phyloP scores from a whole-genome alignment of 1,284 basidiomycete species.

The Coniophora puteana region DNA sequence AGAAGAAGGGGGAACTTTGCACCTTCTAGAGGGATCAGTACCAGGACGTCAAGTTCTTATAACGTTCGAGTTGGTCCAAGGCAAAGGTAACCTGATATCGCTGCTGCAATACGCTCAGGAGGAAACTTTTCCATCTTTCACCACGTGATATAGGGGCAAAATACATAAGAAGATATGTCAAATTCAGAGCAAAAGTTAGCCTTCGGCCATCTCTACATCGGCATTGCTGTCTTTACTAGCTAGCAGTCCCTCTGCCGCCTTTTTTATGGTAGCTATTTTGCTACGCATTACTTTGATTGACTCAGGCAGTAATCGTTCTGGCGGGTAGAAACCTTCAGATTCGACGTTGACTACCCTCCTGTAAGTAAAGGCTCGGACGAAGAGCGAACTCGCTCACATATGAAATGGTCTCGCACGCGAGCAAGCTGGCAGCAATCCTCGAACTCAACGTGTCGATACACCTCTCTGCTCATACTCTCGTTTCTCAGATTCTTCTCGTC shows the following conservation, averaged over 20 bases:
- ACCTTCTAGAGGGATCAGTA: too few relatives aligned
- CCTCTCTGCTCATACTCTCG: constrained; percentile 93
- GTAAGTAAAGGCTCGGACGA: background rate
- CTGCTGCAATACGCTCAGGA: too few relatives aligned
- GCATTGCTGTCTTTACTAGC: constrained; percentile 24
- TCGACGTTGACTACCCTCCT: constrained; percentile 75
- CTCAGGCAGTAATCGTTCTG: constrained; percentile 83
- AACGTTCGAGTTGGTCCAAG: too few relatives aligned
- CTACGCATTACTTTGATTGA: constrained; percentile 80
- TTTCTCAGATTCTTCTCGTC: constrained; percentile 69
- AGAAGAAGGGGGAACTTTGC: too few relatives aligned
- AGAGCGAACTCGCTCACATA: constrained; percentile 58
- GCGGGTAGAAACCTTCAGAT: constrained; percentile 85
- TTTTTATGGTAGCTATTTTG: constrained; percentile 67
- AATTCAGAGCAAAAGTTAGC: constrained; percentile 11
- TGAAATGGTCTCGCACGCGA: constrained; percentile 89
- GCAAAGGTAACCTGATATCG: too few relatives aligned
- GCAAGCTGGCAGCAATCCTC: constrained; percentile 81
- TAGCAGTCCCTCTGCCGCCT: constrained; percentile 55
- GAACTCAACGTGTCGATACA: constrained; percentile 91
- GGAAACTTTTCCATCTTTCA: too few relatives aligned
- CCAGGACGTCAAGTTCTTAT: too few relatives aligned
- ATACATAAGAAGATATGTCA: constrained; percentile 2
- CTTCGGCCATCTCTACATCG: constrained; percentile 38
- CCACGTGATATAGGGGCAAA: too few relatives aligned